These are phyloP conservation scores for Meyerozyma smithsonii DNA, from an alignment of 1,139 yeast genomes.

Conservation along the genomic window DNA sequence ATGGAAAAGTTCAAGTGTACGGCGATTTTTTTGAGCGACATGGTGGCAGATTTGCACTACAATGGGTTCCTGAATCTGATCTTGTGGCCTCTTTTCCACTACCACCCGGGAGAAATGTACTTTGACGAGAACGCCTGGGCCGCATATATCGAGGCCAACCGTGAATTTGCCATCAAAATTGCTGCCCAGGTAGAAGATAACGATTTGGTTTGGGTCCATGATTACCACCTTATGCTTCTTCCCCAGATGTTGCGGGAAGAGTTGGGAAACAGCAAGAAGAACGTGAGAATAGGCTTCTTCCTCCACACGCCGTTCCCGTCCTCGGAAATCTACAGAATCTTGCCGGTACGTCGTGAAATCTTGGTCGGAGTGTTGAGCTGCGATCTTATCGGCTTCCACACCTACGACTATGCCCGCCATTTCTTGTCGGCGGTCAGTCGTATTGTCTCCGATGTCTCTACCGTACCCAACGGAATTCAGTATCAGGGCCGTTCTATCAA, in stretches of 20 bases:
- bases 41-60: slow-evolving; percentile 90
- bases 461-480: slow-evolving; percentile 88
- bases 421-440: slow-evolving; percentile 89
- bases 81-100: slow-evolving; percentile 96
- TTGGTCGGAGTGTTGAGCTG: slow-evolving; percentile 88
- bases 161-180: slow-evolving; percentile 72
- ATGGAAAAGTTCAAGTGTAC: slow-evolving; percentile 78
- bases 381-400: slow-evolving; percentile 95
- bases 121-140: slow-evolving; percentile 98
- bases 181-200: slow-evolving; percentile 70
- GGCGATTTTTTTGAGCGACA: slow-evolving; percentile 84
- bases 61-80: slow-evolving; percentile 92
- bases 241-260: slow-evolving; percentile 84
- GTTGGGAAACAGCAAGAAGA: slow-evolving; percentile 43
- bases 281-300: slow-evolving; percentile 84
- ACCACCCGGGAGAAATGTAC: slow-evolving; percentile 98
- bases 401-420: slow-evolving; percentile 99
- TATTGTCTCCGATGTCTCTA: slow-evolving; percentile 67
- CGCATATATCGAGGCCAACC: slow-evolving; percentile 92
- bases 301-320: slow-evolving; percentile 98
- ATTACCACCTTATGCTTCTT: slow-evolving; percentile 90
- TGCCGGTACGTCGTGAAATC: slow-evolving; percentile 93
- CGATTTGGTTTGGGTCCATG: slow-evolving; percentile 96
- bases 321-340: slow-evolving; percentile 88
- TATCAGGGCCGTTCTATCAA: slow-evolving; percentile 72